A percentile compares a stretch with the other conserved stretches of the same genome.
phyloP scores from a whole-genome alignment of 352 stramenopile genomes.

The Pythium diclinum region DNA sequence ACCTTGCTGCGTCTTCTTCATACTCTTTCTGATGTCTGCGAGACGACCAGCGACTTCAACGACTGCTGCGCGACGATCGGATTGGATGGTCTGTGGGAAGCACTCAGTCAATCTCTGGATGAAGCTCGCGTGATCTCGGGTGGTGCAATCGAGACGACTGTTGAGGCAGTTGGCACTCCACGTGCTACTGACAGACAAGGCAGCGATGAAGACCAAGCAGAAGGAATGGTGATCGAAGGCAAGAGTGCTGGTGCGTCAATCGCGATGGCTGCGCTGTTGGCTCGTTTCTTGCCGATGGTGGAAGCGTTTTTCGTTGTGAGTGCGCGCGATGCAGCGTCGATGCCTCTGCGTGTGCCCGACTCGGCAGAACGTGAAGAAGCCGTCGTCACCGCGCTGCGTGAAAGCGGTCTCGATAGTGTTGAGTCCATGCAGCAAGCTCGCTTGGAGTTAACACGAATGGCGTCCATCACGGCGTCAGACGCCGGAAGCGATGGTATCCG shows the following conservation, averaged over 20 bases:
- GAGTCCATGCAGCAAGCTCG: constrained; percentile 23
- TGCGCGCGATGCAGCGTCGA: constrained; percentile 80
- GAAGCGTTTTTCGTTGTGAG: constrained; percentile 99
- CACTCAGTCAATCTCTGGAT: constrained; percentile 67
- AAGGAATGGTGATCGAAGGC: constrained; percentile 83
- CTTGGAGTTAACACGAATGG: constrained; percentile 33
- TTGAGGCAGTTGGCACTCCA: background rate
- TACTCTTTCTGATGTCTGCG: constrained; percentile 88
- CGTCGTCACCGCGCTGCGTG: constrained; percentile 65
- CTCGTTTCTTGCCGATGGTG: constrained; percentile 96
- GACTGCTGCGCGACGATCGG: constrained; percentile 71
- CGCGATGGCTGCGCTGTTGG: constrained; percentile 93
- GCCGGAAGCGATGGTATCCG: constrained; percentile 71
- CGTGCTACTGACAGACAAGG: background rate
- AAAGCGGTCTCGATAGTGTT: constrained; percentile 52
- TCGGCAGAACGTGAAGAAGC: constrained; percentile 76
- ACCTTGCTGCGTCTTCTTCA: constrained; percentile 96
- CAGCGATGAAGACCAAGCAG: constrained; percentile 58
- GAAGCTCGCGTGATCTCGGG: constrained; percentile 43
- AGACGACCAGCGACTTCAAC: constrained; percentile 62
- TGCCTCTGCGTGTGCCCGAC: constrained; percentile 70
- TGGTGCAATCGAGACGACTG: constrained; percentile 4
- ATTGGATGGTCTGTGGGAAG: constrained; percentile 73
- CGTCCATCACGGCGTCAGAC: constrained; percentile 44
- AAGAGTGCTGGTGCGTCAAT: constrained; percentile 86